phyloP scores from a whole-genome alignment of 208 protist species.

The Eutreptiella sp. region DNA sequence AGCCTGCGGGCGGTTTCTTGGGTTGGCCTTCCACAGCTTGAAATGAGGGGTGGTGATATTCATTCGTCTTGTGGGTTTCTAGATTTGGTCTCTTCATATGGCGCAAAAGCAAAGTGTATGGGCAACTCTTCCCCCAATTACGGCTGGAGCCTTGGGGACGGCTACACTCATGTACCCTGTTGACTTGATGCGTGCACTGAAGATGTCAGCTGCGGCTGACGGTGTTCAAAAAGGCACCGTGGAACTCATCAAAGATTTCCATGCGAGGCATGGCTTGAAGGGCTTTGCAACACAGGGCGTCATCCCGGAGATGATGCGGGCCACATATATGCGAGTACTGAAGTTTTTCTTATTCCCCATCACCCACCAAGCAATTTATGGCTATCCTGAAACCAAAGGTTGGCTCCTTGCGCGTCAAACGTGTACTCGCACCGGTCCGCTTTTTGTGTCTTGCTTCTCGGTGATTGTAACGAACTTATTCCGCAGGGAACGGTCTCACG shows the following conservation, averaged over 20 bases:
- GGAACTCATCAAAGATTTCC: slow-evolving; percentile 31
- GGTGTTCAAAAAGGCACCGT: slow-evolving; percentile 11
- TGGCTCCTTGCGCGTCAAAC: too few relatives aligned
- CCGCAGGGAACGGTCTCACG: slow-evolving; percentile 18
- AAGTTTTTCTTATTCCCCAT: slow-evolving; percentile 40
- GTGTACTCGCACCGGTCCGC: too few relatives aligned
- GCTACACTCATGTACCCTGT: slow-evolving; percentile 36
- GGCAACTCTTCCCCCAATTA: slow-evolving; percentile 31
- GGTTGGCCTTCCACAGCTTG: too few relatives aligned
- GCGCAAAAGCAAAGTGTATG: slow-evolving; percentile 6
- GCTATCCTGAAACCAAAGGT: too few relatives aligned
- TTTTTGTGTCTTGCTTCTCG: too few relatives aligned
- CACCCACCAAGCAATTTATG: slow-evolving; percentile 30
- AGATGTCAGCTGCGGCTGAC: slow-evolving; percentile 31
- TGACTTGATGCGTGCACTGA: slow-evolving; percentile 31
- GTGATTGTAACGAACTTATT: too few relatives aligned
- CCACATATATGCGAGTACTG: slow-evolving; percentile 33
- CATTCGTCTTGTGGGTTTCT: too few relatives aligned
- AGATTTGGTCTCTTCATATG: too few relatives aligned
- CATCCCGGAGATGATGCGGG: slow-evolving; percentile 33
- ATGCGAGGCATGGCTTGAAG: slow-evolving; percentile 26
- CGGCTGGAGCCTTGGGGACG: slow-evolving; percentile 25
- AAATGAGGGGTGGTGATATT: too few relatives aligned
- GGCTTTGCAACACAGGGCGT: slow-evolving; percentile 35
- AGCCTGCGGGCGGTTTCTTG: too few relatives aligned